Evolutionary conservation across 495 filamentous ascomycete genomes (phyloP).

Genomic region (Articulospora tetracladia): DNA sequence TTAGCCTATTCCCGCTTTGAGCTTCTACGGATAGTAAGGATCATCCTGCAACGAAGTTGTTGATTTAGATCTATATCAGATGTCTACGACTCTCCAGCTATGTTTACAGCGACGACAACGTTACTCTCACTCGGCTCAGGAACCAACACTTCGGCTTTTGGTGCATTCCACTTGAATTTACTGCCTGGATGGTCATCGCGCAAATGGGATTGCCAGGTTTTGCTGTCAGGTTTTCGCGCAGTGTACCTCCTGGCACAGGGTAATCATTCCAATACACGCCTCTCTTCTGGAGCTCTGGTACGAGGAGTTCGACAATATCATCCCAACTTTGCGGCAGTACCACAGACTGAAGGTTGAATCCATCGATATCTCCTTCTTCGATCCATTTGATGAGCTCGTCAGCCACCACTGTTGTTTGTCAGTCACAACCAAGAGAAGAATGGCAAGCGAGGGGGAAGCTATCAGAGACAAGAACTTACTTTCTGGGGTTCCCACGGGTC

Average conservation of each 20-base stretch:
- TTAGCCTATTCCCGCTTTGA: no score
- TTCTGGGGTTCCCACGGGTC: conserved; percentile 49
- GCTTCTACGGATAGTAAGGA: no score
- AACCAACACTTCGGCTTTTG: background rate
- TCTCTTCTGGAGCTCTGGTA: background rate
- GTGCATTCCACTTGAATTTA: background rate
- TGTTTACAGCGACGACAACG: background rate
- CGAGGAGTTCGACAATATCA: background rate
- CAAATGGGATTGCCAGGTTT: background rate
- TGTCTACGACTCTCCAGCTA: no score
- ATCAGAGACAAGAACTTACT: conserved; percentile 24
- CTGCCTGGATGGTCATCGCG: background rate
- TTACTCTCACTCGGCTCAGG: background rate
- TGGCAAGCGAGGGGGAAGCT: no score
- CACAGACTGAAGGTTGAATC: conserved; percentile 45
- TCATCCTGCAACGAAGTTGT: no score
- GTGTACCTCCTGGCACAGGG: background rate
- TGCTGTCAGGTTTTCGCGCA: background rate
- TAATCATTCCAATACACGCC: background rate
- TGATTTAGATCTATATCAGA: no score
- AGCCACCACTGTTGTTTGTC: conserved; percentile 38
- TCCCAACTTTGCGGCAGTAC: background rate
- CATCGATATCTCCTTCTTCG: conserved; percentile 57
- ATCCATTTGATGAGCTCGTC: conserved; percentile 59
- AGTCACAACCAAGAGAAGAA: no score